A percentile compares a stretch with the other conserved stretches of the same genome.
phyloP scores from a whole-genome alignment of 768 basidiomycete genomes.

The Termitomyces sp. region DNA sequence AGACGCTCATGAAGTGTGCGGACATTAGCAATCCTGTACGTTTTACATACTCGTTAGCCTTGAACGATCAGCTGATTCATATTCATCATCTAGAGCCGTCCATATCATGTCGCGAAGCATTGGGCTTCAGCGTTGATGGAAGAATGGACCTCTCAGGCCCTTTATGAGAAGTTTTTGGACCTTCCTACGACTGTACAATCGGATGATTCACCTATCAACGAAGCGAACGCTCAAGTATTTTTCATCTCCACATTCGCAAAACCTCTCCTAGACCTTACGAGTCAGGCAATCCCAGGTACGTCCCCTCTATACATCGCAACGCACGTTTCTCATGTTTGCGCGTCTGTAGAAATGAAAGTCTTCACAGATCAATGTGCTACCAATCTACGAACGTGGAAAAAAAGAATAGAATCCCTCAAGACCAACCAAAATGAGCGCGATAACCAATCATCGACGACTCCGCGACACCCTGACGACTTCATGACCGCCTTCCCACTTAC shows the following conservation, averaged over 20 bases:
- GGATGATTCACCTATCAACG: conserved; percentile 46
- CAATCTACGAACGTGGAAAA: conserved; percentile 72
- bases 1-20: conserved; percentile 93
- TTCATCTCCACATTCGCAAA: conserved; percentile 83
- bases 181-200: conserved; percentile 61
- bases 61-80: not conserved
- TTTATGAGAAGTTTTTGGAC: conserved; percentile 76
- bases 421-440: conserved; percentile 27
- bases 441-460: conserved; percentile 55
- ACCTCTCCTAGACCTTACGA: conserved; percentile 78
- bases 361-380: conserved; percentile 66
- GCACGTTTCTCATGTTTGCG: not conserved
- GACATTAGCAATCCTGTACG: conserved; percentile 98
- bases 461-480: conserved; percentile 46
- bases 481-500: conserved; percentile 35
- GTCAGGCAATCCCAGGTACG: conserved; percentile 72
- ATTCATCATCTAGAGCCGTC: conserved; percentile 64
- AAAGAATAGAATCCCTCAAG: conserved; percentile 39
- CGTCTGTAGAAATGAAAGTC: conserved; percentile 53
- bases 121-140: conserved; percentile 88
- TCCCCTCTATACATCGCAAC: conserved; percentile 7
- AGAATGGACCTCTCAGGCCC: conserved; percentile 90
- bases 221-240: conserved; percentile 82
- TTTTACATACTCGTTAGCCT: conserved; percentile 17
- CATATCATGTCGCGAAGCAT: conserved; percentile 85